Evolutionary conservation across 805 yeast species (phyloP), one percentile per base, ranked within the genome.

Genomic region (Saccharomycopsis fibuligera): DNA sequence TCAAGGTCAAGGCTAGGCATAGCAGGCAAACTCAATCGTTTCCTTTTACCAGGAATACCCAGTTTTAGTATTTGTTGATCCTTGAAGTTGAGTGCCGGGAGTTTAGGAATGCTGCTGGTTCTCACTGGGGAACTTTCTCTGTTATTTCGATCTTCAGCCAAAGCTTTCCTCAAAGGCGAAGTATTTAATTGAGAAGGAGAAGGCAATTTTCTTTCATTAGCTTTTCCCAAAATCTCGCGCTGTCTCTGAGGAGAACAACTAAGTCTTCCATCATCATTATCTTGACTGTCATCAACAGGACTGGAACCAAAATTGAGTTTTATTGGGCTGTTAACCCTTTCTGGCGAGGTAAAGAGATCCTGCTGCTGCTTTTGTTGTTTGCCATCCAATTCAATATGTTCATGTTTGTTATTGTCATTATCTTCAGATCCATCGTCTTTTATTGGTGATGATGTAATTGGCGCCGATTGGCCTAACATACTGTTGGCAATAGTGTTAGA

Each of bases 361-460:
- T 10, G 9, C 5, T 12, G 37, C 31, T 29, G 31, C 12, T 6
- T 5, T n/a, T n/a, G n/a, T n/a, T n/a, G n/a, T n/a, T n/a, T n/a
- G n/a, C n/a, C n/a, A n/a, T n/a, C n/a, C n/a, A n/a, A n/a, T 9
- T 22, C 39, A 8, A 42, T 30, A 6, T 9, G 21, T 9, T 21
- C 23, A 22, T 6, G 3, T n/a, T 41, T 19, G 10, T 29, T 19
- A 5, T 22, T 33, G 16, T 6, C n/a, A n/a, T 3, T n/a, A 21
- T 12, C 19, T n/a, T 5, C 30, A 21, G 2, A 10, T 30, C 24
- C 25, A n/a, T 39, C 42, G 17, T 42, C 40, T 31, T 45, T 49
- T 8, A 52, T 41, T n/a, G 55, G 55, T n/a, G 55, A 52, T 12
- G 55, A 52, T 12, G 55, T 52, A 4, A 52, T 49, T 10, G 55